A percentile compares a stretch with the other conserved stretches of the same genome.
Evolutionary conservation across 768 basidiomycete species (phyloP).

Genomic region (Tricholoma sp.): DNA sequence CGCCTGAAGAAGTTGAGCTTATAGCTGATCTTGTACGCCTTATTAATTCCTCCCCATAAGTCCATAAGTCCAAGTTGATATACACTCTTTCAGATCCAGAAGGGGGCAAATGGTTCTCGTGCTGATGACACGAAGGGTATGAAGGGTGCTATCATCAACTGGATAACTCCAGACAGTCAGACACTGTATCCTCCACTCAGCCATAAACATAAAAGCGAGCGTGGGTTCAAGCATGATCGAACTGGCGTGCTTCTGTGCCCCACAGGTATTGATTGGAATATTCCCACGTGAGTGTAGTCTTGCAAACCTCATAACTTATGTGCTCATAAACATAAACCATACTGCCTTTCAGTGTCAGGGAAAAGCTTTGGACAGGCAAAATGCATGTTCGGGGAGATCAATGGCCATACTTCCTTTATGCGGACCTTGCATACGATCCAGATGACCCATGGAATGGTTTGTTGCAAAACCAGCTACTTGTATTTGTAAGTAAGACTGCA

Average conservation of each 20-base stretch:
- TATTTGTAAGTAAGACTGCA: no score
- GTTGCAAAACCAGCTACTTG: no score
- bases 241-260: slow-evolving; percentile 15
- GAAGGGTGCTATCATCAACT: no score
- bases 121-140: no score
- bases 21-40: slow-evolving; percentile 2
- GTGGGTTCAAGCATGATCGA: slow-evolving; percentile 9
- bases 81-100: slow-evolving; percentile 15
- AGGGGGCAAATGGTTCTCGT: slow-evolving; percentile 15
- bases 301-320: not conserved
- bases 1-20: slow-evolving; percentile 17
- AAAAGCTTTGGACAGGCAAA: slow-evolving; percentile 10
- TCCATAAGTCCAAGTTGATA: no score
- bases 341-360: not conserved
- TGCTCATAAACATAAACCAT: not conserved
- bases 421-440: no score
- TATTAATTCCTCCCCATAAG: no score
- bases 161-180: no score
- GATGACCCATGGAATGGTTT: no score
- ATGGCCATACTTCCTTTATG: no score
- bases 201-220: slow-evolving; percentile 6
- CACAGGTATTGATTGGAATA: not conserved
- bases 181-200: no score
- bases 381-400: slow-evolving; percentile 16
- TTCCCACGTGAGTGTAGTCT: not conserved